Conservation (phyloP, 345 rosid species). For the Microcos paniculata region DNA sequence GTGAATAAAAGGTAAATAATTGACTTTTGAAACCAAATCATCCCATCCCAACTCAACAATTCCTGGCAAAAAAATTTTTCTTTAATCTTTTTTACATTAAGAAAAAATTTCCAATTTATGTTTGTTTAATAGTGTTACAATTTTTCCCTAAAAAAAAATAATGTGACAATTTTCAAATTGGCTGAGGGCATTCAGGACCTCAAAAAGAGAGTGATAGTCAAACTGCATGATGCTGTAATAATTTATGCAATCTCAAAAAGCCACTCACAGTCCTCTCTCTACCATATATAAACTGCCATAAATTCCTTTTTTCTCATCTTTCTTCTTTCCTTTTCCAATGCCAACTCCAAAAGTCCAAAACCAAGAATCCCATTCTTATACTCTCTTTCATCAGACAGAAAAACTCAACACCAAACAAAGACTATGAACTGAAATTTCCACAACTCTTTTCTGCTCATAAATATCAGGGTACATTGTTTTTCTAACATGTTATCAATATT, state of each 20-base stretch:
- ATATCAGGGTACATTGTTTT: neutral
- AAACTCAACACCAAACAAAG: neutral
- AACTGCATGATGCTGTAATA: neutral
- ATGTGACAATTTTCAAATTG: too few relatives aligned
- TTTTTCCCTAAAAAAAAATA: too few relatives aligned
- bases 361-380: neutral
- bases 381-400: neutral
- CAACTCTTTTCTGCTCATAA: neutral
- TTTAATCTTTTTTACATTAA: too few relatives aligned
- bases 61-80: too few relatives aligned
- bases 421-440: slow-evolving; percentile 5
- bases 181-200: neutral
- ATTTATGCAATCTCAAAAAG: neutral
- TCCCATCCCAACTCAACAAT: too few relatives aligned
- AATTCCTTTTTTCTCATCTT: neutral
- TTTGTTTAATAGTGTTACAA: too few relatives aligned
- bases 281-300: slow-evolving; percentile 3
- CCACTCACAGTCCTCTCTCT: neutral
- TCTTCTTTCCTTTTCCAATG: too few relatives aligned
- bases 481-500: neutral
- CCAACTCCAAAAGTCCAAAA: neutral
- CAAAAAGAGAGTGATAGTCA: neutral
- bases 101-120: too few relatives aligned
- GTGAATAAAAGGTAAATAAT: too few relatives aligned
- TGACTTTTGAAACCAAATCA: too few relatives aligned